Evolutionary conservation across 1,139 yeast genomes (phyloP), one percentile per base, ranked within the genome.

Genomic region (Hansenula lynferdii): DNA sequence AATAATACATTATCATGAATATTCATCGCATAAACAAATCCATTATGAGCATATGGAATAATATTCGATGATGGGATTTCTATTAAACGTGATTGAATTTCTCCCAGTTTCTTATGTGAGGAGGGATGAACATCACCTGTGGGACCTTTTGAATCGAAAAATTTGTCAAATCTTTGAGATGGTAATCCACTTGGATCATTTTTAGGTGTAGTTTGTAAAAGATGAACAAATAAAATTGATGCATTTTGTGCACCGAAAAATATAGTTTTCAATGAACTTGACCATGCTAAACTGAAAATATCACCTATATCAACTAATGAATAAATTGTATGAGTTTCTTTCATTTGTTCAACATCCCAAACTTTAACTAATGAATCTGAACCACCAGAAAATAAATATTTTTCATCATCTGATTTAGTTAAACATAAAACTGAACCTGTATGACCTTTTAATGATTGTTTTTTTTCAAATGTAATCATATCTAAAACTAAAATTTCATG

Each of bases 171-270:
- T 42, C 98, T 67, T 44, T 80, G 71, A 34, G 87, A 83, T 0
- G 98, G 98, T 47, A 89, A 67, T 25, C 73, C 69, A 17, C 66
- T 59, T 3, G 68, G 62, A 40, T 69, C 68, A 15, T 47, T 45
- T 25, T 51, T 55, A 22, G 57, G 54, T 24, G 54, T 35, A 28
- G 50, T 48, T 25, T 51, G 53, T 15, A 50, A 43, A 7, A 57
- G 40, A 31, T 54, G 51, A 26, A 86, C 77, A 81, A 86, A 90
- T 29, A 86, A 74, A 18, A 92, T 74, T 1, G 92, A 76, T 1
- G 97, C 96, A 57, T 90, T 90, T 58, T 92, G 97, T 10, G 96
- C 82, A 1, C 98, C 98, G 49, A 87, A 75, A 48, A 81, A 86
- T 10, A 92, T 65, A 0, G 87, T 76, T 35, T 78, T 72, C 12